Evolutionary conservation across 2,329 filamentous ascomycete genomes (phyloP).

Genomic region (Cercospora sesami): DNA sequence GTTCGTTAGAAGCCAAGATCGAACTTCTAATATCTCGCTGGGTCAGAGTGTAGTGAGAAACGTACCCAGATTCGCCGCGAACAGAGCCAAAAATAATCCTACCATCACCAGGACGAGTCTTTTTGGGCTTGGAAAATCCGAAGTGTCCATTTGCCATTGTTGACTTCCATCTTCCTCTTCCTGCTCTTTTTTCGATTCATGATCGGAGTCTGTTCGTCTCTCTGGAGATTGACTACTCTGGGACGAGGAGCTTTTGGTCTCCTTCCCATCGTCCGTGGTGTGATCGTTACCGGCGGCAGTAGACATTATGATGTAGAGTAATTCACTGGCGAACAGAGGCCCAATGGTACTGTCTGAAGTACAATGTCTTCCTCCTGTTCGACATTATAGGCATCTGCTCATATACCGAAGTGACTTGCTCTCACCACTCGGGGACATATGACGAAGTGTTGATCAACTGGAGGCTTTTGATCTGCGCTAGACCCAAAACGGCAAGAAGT

Average conservation of each 20-base stretch:
- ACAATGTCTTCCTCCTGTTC: background rate
- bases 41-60: background rate
- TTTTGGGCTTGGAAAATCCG: background rate
- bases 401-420: background rate
- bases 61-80: background rate
- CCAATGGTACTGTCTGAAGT: background rate
- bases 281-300: background rate
- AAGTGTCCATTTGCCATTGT: background rate
- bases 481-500: background rate
- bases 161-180: background rate
- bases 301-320: background rate
- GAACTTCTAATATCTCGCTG: background rate
- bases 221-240: background rate
- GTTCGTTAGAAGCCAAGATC: background rate
- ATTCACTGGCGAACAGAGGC: background rate
- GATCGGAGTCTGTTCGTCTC: background rate
- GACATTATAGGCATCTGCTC: background rate
- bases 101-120: background rate
- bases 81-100: background rate
- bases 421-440: background rate
- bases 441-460: background rate
- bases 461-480: background rate
- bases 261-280: background rate
- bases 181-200: background rate
- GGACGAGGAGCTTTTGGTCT: background rate